Evolutionary conservation across 2,329 filamentous ascomycete genomes (phyloP).

Genomic region (Fusarium oligoseptatum): DNA sequence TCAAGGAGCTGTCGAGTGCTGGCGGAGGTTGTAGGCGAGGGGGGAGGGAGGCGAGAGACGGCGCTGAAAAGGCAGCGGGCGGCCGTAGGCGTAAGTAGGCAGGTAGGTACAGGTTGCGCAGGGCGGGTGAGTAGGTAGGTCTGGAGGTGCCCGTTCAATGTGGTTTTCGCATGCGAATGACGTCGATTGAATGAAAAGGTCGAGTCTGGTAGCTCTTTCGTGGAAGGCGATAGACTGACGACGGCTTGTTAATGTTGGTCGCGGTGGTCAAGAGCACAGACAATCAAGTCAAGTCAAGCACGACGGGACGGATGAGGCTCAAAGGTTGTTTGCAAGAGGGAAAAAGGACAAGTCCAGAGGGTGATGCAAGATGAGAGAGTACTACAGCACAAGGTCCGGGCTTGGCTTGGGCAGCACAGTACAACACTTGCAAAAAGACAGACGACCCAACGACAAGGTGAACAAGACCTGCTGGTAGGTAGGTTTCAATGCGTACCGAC

Average conservation of each 20-base stretch:
- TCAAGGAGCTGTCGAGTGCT: conserved; percentile 29
- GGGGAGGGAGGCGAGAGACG: conserved; percentile 17
- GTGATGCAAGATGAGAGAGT: conserved; percentile 20
- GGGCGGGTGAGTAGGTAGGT: conserved; percentile 1
- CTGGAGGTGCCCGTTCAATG: conserved; percentile 9
- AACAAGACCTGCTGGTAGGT: conserved; percentile 5
- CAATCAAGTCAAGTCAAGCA: conserved; percentile 20
- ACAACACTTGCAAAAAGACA: conserved; percentile 4
- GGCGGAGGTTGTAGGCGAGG: conserved; percentile 32
- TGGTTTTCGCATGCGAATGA: conserved; percentile 35
- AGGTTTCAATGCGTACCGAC: conserved; percentile 4
- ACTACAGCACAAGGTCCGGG: background rate
- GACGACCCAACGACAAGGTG: conserved; percentile 24
- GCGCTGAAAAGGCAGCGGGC: conserved; percentile 12
- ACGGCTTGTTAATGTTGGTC: background rate
- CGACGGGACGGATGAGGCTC: conserved; percentile 21
- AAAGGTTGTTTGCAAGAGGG: conserved; percentile 35
- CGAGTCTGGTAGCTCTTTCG: background rate
- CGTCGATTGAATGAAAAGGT: conserved; percentile 21
- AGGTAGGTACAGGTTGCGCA: background rate
- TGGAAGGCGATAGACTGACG: background rate
- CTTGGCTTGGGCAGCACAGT: background rate
- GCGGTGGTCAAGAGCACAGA: conserved; percentile 14
- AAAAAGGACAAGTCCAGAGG: conserved; percentile 27
- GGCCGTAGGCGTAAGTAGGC: background rate